Conservation (phyloP, 1,284 basidiomycete genomes). For the Cutaneotrichosporon sp. region DNA sequence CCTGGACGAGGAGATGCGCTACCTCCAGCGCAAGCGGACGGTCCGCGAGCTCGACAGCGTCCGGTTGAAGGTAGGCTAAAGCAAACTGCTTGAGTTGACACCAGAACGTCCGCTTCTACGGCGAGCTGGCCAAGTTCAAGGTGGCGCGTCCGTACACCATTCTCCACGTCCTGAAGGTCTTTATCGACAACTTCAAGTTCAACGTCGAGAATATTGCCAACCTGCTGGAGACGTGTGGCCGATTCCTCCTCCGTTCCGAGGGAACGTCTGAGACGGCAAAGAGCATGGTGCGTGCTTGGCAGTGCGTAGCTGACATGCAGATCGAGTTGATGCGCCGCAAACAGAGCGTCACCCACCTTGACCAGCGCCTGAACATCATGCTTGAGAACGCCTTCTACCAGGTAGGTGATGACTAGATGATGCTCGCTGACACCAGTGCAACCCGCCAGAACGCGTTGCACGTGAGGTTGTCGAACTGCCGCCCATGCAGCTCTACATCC, state of each 20-base stretch:
- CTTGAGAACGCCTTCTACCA: conserved; percentile 99
- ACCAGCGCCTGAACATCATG: conserved; percentile 81
- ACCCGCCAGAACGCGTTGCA: conserved; percentile 89
- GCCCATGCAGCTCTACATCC: conserved; percentile 87
- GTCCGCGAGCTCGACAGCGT: conserved; percentile 82
- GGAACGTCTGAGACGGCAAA: conserved; percentile 79
- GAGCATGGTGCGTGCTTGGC: conserved; percentile 31
- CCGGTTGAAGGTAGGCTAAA: conserved; percentile 67
- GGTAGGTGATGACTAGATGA: conserved; percentile 55
- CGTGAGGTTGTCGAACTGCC: conserved; percentile 77
- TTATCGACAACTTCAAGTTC: conserved; percentile 88
- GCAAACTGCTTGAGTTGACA: neutral
- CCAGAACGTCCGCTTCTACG: conserved; percentile 84
- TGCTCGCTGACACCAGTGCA: conserved; percentile 63
- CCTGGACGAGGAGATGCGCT: conserved; percentile 96
- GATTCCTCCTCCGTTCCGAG: conserved; percentile 83
- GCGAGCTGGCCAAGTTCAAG: conserved; percentile 91
- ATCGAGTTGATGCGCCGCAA: conserved; percentile 93
- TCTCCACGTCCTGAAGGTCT: conserved; percentile 94
- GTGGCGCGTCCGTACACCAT: conserved; percentile 91
- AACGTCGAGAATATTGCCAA: conserved; percentile 93
- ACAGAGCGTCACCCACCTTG: conserved; percentile 86
- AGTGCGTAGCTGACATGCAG: conserved; percentile 53
- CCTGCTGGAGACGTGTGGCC: conserved; percentile 88
- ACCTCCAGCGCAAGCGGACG: conserved; percentile 90